Evolutionary conservation across 1,284 basidiomycete species (phyloP), one percentile per base, ranked within the genome.

Genomic region (Blastosporella zonata): DNA sequence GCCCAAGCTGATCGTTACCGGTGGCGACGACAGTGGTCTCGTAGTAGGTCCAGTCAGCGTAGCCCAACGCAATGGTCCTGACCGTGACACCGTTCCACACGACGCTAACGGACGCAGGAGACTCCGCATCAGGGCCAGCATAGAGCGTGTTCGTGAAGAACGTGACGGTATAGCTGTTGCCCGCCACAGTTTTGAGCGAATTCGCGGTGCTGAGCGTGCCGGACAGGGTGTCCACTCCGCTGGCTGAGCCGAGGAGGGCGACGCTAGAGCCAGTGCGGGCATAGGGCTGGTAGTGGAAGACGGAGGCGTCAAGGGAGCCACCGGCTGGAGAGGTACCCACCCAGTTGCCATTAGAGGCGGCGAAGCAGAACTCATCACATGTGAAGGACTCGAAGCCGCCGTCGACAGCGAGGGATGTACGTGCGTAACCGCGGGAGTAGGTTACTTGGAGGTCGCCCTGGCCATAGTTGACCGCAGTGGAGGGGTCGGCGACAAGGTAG

Each of bases 371-470:
- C 39, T 53, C 49, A 28, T 51, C 21, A 50, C 64, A 67, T 6
- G n/a, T 50, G 53, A 50, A 66, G 20, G 49, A 58, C 39, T 67
- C 66, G 54, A 67, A 66, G 1, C 63, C 63, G 5, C 63, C 62
- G 46, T 66, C 65, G 8, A 52, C 1, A 29, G 63, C 35, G 20
- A 54, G 41, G 12, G 53, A 47, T 2, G 46, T 55, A 33, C 66
- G 63, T 22, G 46, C 55, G 56, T 70, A 72, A 3, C 71, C 71
- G 29, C 70, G 67, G 2, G 70, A 71, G 56, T 60, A 67, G 12
- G 70, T 72, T 23, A 72, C 69, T 50, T 63, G 51, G 45, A 72
- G 67, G 48, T 64, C 55, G 21, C 69, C 69, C 43, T 72, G 70
- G 23, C 70, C 71, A 36, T 57, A 62, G 55, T 73, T 73, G 49